Conservation (phyloP, 495 filamentous ascomycete species). For the Ramalina peruviana region DNA sequence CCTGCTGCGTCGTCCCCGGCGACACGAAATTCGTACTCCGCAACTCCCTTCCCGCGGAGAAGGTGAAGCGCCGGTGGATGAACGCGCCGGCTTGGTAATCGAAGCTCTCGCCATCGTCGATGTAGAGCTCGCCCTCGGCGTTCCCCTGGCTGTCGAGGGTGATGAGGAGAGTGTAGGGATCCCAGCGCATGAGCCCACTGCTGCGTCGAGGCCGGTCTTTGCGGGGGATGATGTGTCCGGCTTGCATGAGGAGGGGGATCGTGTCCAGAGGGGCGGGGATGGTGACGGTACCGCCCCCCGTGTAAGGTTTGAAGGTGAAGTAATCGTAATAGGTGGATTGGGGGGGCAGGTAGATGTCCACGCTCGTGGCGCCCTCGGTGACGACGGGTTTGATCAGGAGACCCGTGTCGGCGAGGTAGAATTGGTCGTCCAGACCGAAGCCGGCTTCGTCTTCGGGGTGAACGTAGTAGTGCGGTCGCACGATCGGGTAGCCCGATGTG, state of each 20-base stretch:
- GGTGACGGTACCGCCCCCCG: conserved; percentile 53
- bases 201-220: conserved; percentile 77
- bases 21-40: conserved; percentile 38
- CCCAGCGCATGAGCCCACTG: conserved; percentile 77
- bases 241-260: conserved; percentile 80
- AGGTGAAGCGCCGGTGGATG: conserved; percentile 63
- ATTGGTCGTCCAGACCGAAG: conserved; percentile 81
- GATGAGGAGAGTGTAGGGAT: conserved; percentile 85
- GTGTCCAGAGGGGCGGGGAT: conserved; percentile 68
- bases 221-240: conserved; percentile 80
- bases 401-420: conserved; percentile 78
- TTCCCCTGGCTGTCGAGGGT: conserved; percentile 50
- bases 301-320: conserved; percentile 65
- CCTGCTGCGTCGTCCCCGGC: conserved; percentile 27
- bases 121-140: conserved; percentile 72
- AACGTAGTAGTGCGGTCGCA: conserved; percentile 82
- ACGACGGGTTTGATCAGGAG: conserved; percentile 81
- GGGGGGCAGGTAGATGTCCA: conserved; percentile 76
- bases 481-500: conserved; percentile 68
- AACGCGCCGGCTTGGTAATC: conserved; percentile 74
- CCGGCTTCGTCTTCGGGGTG: conserved; percentile 78
- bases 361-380: conserved; percentile 52
- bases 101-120: conserved; percentile 89
- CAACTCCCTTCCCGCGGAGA: conserved; percentile 29
- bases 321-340: conserved; percentile 87